Evolutionary conservation across 2,329 filamentous ascomycete species (phyloP).

Genomic region (Colletotrichum zoysiae): DNA sequence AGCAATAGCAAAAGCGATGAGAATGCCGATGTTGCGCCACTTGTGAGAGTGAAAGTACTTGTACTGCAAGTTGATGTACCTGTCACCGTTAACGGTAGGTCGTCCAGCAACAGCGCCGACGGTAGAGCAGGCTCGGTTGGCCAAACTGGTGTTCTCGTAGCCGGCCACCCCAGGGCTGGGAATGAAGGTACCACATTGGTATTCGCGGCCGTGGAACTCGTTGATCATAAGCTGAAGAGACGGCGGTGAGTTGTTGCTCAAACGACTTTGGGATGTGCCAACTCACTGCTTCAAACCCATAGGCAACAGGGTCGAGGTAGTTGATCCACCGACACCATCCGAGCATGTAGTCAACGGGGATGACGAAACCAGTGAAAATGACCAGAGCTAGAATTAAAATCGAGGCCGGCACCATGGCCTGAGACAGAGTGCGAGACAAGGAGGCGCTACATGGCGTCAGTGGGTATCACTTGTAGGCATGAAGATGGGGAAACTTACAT

Average conservation of each 20-base stretch:
- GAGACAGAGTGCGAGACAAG: slow-evolving; percentile 61
- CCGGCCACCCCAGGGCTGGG: slow-evolving; percentile 15
- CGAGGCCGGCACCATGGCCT: slow-evolving; percentile 66
- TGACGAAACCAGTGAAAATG: slow-evolving; percentile 66
- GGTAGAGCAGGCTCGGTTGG: slow-evolving; percentile 56
- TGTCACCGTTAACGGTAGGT: slow-evolving; percentile 57
- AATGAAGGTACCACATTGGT: slow-evolving; percentile 48
- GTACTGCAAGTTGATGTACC: slow-evolving; percentile 58
- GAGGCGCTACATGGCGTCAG: slow-evolving; percentile 51
- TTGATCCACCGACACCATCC: slow-evolving; percentile 68
- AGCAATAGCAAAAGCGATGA: slow-evolving; percentile 64
- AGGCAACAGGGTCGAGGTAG: slow-evolving; percentile 64
- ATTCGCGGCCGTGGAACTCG: slow-evolving; percentile 68
- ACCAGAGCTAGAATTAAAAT: slow-evolving; percentile 66
- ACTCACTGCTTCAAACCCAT: slow-evolving; percentile 74
- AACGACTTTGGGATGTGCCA: neutral
- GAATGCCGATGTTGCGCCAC: slow-evolving; percentile 69
- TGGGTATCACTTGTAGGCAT: too few relatives aligned
- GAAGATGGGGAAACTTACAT: slow-evolving; percentile 45
- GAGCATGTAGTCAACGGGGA: slow-evolving; percentile 56
- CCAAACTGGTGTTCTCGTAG: slow-evolving; percentile 43
- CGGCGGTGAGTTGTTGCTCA: neutral
- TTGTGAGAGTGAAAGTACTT: slow-evolving; percentile 59
- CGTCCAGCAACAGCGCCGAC: slow-evolving; percentile 60
- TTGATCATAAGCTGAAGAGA: slow-evolving; percentile 62